Base-by-base conservation (phyloP, 768 basidiomycete species). In the Pluteus cervinus region DNA sequence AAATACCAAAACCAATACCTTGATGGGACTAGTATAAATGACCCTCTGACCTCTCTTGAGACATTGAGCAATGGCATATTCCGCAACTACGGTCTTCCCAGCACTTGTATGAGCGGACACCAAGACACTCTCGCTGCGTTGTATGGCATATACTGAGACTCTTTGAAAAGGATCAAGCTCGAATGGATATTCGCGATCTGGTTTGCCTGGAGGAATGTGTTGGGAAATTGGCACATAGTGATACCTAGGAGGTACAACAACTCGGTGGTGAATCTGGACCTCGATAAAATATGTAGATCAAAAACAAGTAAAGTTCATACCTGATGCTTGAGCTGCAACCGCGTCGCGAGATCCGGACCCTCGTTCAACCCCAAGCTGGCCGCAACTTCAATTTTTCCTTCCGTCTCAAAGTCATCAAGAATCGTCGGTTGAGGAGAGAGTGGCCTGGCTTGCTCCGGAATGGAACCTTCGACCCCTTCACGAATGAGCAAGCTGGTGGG, bases 1-100 rank as follows among this genome's bases (percentile, higher is more conserved):
- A 30, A 44, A 45, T 36, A 31, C 45, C 42, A 30, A 45, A 48
- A 41, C 35, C 37, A 45, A 53, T 24, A 92, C 93, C 78, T 99
- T 99, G 66, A 99, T 99, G 37, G 94, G 94, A 73, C 87, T 91
- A 15, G 94, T 99, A 65, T 99, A 99, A 45, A 98, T 96, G 50
- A 98, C 93, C 58, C 96, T 74, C 64, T 96, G 87, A 54, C 89
- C 90, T 53, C 86, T 81, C 58, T 81, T 81, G 49, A 99, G 66
- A 71, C 88, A 92, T 57, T 91, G 89, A 1, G 96, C 94, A 55
- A 99, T 97, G 30, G 96, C 94, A 61, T 97, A 99, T 68, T 99
- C 94, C 30, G 94, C 94, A 43, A 99, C 94, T 44, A 97, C 96
- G 2, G 94, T 99, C 66, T 99, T 99, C 53, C 94, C 94, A 22